Evolutionary conservation across 192 early-diverging fungal species (phyloP).

Genomic region (Podila clonocystis): DNA sequence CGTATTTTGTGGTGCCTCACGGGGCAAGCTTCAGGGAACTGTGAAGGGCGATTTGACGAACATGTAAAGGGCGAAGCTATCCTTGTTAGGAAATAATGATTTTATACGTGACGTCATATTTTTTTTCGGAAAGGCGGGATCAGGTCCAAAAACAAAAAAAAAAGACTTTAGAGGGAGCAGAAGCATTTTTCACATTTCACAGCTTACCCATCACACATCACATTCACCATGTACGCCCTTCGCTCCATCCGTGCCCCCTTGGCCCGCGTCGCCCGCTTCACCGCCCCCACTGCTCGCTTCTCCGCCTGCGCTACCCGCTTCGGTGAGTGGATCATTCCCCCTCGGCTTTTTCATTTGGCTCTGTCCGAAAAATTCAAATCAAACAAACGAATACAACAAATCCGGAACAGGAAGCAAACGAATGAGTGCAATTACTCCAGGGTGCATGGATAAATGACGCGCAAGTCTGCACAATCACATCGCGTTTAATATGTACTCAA

Average conservation of each 20-base stretch:
- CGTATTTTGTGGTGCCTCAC: no score
- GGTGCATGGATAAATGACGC: no score
- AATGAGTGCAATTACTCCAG: no score
- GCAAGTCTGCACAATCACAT: no score
- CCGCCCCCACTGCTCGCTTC: constrained; percentile 57
- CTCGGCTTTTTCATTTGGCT: background rate
- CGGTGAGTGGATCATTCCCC: constrained; percentile 44
- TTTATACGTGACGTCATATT: no score
- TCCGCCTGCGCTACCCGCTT: constrained; percentile 61
- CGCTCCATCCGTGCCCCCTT: constrained; percentile 56
- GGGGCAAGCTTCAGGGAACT: no score
- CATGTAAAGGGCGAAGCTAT: no score
- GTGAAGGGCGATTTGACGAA: no score
- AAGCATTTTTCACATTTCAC: background rate
- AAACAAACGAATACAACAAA: background rate
- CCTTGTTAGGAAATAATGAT: no score
- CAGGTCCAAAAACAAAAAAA: background rate
- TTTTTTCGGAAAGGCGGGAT: no score
- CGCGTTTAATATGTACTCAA: no score
- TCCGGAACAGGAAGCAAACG: background rate
- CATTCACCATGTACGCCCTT: constrained; percentile 57
- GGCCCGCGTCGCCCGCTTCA: constrained; percentile 44
- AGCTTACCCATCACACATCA: constrained; percentile 5
- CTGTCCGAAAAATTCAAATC: constrained; percentile 5
- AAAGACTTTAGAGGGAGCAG: background rate